Percentiles rank a stretch among this genome's conserved stretches.
Conservation (phyloP, 768 basidiomycete species). For the Phanerodontia chrysosporium region DNA sequence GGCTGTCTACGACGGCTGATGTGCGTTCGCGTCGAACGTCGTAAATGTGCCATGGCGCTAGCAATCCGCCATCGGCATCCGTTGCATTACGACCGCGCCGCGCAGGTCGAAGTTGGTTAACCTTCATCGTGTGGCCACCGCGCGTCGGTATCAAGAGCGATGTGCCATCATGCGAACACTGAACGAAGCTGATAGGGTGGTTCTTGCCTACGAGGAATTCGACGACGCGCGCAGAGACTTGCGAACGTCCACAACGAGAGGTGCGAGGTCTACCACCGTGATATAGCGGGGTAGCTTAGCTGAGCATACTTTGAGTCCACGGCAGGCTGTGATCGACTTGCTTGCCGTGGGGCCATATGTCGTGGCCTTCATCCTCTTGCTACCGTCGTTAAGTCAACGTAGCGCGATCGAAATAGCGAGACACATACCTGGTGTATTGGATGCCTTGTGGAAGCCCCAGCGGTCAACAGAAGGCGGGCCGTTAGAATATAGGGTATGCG, state of each 20-base stretch:
- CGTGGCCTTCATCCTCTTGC: too few species aligned
- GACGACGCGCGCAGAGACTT: conserved; percentile 32
- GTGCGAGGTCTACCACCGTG: conserved; percentile 51
- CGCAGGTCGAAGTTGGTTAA: conserved; percentile 41
- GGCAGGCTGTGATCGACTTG: too few species aligned
- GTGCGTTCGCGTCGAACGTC: conserved; percentile 69
- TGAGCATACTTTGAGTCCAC: too few species aligned
- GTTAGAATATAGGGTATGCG: too few species aligned
- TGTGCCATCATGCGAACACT: conserved; percentile 53
- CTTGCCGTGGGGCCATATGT: too few species aligned
- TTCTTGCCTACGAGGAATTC: conserved; percentile 48
- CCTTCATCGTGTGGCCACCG: conserved; percentile 51
- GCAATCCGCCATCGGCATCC: not conserved
- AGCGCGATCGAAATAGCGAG: too few species aligned
- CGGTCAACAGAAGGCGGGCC: too few species aligned
- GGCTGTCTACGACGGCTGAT: conserved; percentile 53
- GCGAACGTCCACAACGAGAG: conserved; percentile 26
- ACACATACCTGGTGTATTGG: too few species aligned
- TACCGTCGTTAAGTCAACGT: too few species aligned
- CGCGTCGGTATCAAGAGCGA: conserved; percentile 43
- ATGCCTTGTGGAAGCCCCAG: too few species aligned
- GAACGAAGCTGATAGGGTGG: conserved; percentile 42
- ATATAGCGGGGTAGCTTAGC: conserved; percentile 48
- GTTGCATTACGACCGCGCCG: not conserved
- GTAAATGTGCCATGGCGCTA: conserved; percentile 51